Percentiles rank a stretch among this genome's conserved stretches.
Evolutionary conservation across 345 rosid species (phyloP).

Genomic region (Psidium friedrichsthalianum): DNA sequence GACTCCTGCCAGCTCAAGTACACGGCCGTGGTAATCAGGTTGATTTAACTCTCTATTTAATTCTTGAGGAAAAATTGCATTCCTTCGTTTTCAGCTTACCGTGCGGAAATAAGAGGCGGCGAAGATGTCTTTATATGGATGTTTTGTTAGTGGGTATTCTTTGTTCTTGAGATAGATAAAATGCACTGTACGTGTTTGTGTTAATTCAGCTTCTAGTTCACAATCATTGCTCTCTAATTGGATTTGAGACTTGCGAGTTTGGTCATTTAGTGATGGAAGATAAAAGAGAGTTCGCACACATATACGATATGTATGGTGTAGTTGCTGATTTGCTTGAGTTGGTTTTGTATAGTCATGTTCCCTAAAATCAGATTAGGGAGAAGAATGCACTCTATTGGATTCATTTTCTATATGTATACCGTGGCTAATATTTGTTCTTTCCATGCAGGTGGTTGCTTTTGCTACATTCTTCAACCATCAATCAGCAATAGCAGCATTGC

Average conservation of each 20-base stretch:
- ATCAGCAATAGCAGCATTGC: slow-evolving; percentile 59
- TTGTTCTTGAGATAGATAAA: neutral
- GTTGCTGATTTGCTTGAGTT: neutral
- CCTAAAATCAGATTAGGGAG: neutral
- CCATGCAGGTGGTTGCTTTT: slow-evolving; percentile 77
- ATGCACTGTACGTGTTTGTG: neutral
- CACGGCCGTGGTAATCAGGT: slow-evolving; percentile 91
- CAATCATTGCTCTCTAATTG: neutral
- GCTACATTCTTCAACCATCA: slow-evolving; percentile 72
- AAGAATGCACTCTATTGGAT: neutral
- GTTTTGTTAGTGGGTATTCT: neutral
- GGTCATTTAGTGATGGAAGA: neutral
- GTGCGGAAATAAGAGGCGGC: neutral
- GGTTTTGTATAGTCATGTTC: neutral
- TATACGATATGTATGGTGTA: neutral
- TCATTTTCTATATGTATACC: neutral
- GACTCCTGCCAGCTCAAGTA: slow-evolving; percentile 85
- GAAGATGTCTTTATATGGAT: neutral
- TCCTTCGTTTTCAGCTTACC: neutral
- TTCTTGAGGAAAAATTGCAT: neutral
- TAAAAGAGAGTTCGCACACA: neutral
- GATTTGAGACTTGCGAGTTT: neutral
- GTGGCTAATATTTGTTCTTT: neutral
- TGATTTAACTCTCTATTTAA: neutral
- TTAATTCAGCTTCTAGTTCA: neutral